These are phyloP conservation scores for Colletotrichum gigasporum DNA, from an alignment of 2,329 filamentous ascomycete species.

Conservation along the genomic window DNA sequence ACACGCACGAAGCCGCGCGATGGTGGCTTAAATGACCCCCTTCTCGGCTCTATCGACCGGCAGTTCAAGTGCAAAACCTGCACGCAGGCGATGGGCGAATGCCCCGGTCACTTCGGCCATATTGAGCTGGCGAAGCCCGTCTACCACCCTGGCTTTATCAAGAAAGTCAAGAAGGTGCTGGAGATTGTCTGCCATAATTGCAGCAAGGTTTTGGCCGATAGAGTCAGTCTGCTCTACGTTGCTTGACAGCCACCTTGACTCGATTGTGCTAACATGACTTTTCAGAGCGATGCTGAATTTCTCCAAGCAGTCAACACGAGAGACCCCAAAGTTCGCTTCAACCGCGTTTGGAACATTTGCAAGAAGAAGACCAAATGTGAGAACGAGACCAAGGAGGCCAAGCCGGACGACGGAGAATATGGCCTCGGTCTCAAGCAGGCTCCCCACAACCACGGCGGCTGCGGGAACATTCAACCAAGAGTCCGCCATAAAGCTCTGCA, in stretches of 20 bases:
- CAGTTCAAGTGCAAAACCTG: conserved; percentile 97
- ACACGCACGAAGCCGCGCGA: conserved; percentile 89
- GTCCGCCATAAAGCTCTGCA: conserved; percentile 89
- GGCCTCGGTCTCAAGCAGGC: conserved; percentile 68
- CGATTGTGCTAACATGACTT: conserved; percentile 68
- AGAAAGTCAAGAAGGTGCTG: conserved; percentile 98
- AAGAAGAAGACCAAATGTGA: conserved; percentile 90
- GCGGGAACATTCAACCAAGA: conserved; percentile 88
- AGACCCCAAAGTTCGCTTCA: conserved; percentile 94
- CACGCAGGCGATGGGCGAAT: conserved; percentile 93
- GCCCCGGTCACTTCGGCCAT: conserved; percentile 97
- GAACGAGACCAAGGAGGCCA: conserved; percentile 75
- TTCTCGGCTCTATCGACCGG: conserved; percentile 94
- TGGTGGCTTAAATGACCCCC: conserved; percentile 92
- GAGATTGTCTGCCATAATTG: conserved; percentile 99
- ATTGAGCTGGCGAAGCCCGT: conserved; percentile 98
- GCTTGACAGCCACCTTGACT: conserved; percentile 61
- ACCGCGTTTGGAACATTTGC: conserved; percentile 89
- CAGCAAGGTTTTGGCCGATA: conserved; percentile 96
- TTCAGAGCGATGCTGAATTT: conserved; percentile 86
- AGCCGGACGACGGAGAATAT: conserved; percentile 72
- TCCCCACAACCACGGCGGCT: conserved; percentile 82
- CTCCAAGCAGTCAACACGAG: conserved; percentile 82
- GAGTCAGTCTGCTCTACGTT: conserved; percentile 81
- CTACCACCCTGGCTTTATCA: conserved; percentile 95